Conservation (phyloP, 768 basidiomycete genomes). For the Termitomyces sp. region DNA sequence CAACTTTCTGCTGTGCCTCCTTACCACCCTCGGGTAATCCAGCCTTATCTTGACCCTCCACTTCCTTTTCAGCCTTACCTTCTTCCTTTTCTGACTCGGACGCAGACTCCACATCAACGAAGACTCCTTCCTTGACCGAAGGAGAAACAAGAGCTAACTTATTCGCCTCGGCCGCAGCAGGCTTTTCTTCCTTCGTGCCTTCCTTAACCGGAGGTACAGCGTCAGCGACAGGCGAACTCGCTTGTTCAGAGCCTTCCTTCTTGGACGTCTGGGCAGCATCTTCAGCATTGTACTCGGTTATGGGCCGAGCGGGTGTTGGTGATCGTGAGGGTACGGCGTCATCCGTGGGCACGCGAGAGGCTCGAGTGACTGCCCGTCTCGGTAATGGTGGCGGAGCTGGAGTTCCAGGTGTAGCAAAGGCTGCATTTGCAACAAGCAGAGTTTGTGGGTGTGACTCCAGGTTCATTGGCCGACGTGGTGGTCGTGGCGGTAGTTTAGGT, state of each 20-base stretch:
- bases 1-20: neutral
- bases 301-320: constrained; percentile 19
- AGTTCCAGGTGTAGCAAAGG: constrained; percentile 18
- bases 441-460: constrained; percentile 45
- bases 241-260: neutral
- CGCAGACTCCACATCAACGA: constrained; percentile 10
- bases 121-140: constrained; percentile 6
- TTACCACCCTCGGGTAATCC: constrained; percentile 4
- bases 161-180: neutral
- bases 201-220: neutral
- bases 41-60: neutral
- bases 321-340: constrained; percentile 26
- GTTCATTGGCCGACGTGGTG: constrained; percentile 22
- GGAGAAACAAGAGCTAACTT: neutral
- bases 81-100: constrained; percentile 6
- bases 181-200: neutral
- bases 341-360: constrained; percentile 27
- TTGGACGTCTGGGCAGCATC: neutral
- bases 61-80: neutral
- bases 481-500: constrained; percentile 13
- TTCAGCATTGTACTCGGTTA: neutral
- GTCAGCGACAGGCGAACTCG: neutral
- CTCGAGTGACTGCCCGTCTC: constrained; percentile 58
- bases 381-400: constrained; percentile 58
- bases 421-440: constrained; percentile 20